Conservation (phyloP, 2,329 filamentous ascomycete species). For the Aquanectria penicillioides region DNA sequence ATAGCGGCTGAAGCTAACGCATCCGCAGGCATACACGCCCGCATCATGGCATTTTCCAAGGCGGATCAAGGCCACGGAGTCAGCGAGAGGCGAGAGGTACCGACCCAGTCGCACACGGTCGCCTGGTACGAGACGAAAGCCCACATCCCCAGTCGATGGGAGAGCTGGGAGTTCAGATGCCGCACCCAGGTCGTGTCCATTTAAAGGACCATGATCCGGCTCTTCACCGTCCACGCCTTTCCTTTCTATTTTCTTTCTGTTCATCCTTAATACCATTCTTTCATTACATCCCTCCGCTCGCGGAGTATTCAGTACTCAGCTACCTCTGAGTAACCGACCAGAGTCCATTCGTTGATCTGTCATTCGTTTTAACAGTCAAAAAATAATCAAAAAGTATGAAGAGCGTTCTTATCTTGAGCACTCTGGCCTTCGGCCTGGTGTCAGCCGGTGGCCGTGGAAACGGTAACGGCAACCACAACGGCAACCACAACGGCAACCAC, state of each 20-base stretch:
- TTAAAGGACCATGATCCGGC: slow-evolving; percentile 34
- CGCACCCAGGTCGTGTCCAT: slow-evolving; percentile 26
- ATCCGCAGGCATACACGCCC: slow-evolving; percentile 22
- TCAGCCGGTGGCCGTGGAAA: slow-evolving; percentile 42
- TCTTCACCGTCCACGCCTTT: neutral
- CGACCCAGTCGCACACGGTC: neutral
- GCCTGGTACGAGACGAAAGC: slow-evolving; percentile 13
- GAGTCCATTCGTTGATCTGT: slow-evolving; percentile 42
- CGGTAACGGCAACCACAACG: slow-evolving; percentile 50
- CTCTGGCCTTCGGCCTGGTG: slow-evolving; percentile 44
- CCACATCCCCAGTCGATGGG: slow-evolving; percentile 1
- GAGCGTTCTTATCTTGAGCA: slow-evolving; percentile 43
- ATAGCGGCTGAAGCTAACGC: slow-evolving; percentile 34
- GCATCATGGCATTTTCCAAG: slow-evolving; percentile 11
- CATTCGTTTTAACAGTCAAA: slow-evolving; percentile 35
- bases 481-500: slow-evolving; percentile 26
- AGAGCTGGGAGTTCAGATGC: slow-evolving; percentile 5
- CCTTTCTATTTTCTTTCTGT: slow-evolving; percentile 22
- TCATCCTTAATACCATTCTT: slow-evolving; percentile 34
- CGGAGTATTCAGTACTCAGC: slow-evolving; percentile 36
- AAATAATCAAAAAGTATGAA: slow-evolving; percentile 49
- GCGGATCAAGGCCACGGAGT: neutral
- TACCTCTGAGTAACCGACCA: slow-evolving; percentile 31
- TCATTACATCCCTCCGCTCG: slow-evolving; percentile 23
- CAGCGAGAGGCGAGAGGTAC: slow-evolving; percentile 3